A percentile compares a stretch with the other conserved stretches of the same genome.
Conservation (phyloP, 2,329 filamentous ascomycete genomes). For the Penicillium sp. region DNA sequence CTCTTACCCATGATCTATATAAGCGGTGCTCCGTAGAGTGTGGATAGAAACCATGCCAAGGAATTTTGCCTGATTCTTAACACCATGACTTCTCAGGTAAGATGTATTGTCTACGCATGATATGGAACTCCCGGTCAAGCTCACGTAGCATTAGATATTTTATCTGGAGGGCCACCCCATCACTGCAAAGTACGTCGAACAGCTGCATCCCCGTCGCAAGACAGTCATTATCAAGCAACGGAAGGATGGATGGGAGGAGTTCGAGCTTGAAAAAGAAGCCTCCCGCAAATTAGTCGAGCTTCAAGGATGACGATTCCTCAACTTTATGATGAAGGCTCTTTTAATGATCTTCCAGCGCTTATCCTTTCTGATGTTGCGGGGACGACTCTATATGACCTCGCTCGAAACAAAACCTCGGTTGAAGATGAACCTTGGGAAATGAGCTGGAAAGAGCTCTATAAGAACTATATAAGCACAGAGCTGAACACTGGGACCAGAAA, state of each 20-base stretch:
- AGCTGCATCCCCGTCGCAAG: not conserved
- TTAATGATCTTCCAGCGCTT: slow-evolving; percentile 1
- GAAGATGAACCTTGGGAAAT: not conserved
- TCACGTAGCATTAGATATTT: not conserved
- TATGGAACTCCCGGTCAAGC: not conserved
- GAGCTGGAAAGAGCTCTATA: not conserved
- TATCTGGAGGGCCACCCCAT: not conserved
- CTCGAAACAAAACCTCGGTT: not conserved
- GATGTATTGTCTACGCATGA: not conserved
- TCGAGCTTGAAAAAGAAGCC: not conserved
- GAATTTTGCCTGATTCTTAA: no score
- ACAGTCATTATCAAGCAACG: slow-evolving; percentile 1
- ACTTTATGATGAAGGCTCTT: not conserved
- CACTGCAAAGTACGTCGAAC: not conserved
- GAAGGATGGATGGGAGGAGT: not conserved
- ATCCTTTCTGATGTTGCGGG: slow-evolving; percentile 6
- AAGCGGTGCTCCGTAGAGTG: no score
- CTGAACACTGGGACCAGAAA: slow-evolving; percentile 7
- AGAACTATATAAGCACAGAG: slow-evolving; percentile 2
- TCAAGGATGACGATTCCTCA: not conserved
- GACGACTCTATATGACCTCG: slow-evolving; percentile 6
- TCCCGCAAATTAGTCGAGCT: not conserved
- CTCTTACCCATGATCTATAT: no score
- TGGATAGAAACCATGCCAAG: no score
- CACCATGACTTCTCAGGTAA: no score